A percentile compares a stretch with the other conserved stretches of the same genome.
Evolutionary conservation across 352 stramenopile genomes (phyloP).

Genomic region (Globisporangium spinosum): DNA sequence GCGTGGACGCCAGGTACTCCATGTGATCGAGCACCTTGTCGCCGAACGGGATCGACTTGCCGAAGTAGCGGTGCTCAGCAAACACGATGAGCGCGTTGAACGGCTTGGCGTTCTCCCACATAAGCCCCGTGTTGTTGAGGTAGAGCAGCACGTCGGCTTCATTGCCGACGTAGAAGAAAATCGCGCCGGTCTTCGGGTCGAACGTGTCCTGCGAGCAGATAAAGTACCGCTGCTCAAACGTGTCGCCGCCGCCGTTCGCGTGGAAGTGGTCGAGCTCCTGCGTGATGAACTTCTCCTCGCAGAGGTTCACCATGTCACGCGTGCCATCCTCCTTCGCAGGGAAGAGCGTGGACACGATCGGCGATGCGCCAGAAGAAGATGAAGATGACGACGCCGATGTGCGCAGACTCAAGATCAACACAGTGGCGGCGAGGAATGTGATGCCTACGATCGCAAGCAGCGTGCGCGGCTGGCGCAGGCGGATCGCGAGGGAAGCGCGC

Average conservation of each 20-base stretch:
- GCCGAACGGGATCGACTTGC: conserved; percentile 59
- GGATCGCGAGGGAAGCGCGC: not conserved
- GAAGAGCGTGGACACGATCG: not conserved
- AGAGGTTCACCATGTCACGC: conserved; percentile 48
- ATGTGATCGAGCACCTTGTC: conserved; percentile 47
- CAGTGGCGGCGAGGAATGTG: not conserved
- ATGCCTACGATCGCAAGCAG: not conserved
- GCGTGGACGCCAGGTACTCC: conserved; percentile 76
- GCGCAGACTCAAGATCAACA: not conserved
- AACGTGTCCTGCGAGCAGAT: conserved; percentile 39
- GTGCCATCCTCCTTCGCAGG: conserved; percentile 23
- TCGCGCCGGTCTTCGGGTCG: conserved; percentile 18
- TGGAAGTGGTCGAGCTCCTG: conserved; percentile 80
- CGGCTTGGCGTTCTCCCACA: not conserved
- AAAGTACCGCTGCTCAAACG: conserved; percentile 87
- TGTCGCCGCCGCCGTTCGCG: conserved; percentile 33
- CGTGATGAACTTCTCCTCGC: conserved; percentile 67
- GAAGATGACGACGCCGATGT: not conserved
- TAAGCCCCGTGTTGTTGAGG: not conserved
- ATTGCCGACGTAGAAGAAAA: not conserved
- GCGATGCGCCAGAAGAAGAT: not conserved
- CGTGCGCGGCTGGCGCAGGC: not conserved
- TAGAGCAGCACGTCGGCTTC: not conserved
- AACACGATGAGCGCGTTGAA: conserved; percentile 58
- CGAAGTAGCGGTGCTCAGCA: conserved; percentile 77